Evolutionary conservation across 257 asterid genomes (phyloP), one percentile per base, ranked within the genome.

Genomic region (Solanum chmielewskii): DNA sequence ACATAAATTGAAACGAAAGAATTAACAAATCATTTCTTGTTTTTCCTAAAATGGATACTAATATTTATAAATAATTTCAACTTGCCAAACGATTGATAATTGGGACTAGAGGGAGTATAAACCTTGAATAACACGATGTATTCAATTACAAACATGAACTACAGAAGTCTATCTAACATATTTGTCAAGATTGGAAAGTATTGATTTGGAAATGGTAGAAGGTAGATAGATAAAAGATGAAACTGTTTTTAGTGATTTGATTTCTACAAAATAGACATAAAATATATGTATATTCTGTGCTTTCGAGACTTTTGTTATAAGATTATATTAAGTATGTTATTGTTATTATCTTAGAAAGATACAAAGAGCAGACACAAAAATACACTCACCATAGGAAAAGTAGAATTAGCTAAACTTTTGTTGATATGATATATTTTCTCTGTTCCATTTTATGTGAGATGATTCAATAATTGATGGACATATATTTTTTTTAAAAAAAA

Each of bases 1-100:
- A 7, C n/a, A 31, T 69, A 70, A 70, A 15, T 2, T 70, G 25
- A 1, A 70, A 31, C 12, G 1, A 3, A 3, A 7, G 13, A 0
- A 15, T 3, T 29, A 62, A 10, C 42, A 33, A 12, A 33, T 33
- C 12, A 41, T 7, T 23, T 75, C 16, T 75, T 6, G 1, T 5
- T 23, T 23, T 41, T 0, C 27, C 33, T 39, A 39, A 75, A 76
- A 41, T 14, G 13, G 9, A 23, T 41, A 33, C 35, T 33, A n/a
- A 12, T 75, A 6, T 0, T 75, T 41, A 3, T 1, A 41, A 75
- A 41, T 25, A 41, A 76, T 35, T 41, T 12, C 23, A 76, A 41
- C 23, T 75, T 74, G 82, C 2, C 56, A 74, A 74, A 74, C 29
- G 29, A 37, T 0, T 21, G 18, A 37, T 21, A 20, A 0, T 29